These are phyloP conservation scores for Malus hybrid DNA, from an alignment of 331 rosid genomes.

Conservation along the genomic window DNA sequence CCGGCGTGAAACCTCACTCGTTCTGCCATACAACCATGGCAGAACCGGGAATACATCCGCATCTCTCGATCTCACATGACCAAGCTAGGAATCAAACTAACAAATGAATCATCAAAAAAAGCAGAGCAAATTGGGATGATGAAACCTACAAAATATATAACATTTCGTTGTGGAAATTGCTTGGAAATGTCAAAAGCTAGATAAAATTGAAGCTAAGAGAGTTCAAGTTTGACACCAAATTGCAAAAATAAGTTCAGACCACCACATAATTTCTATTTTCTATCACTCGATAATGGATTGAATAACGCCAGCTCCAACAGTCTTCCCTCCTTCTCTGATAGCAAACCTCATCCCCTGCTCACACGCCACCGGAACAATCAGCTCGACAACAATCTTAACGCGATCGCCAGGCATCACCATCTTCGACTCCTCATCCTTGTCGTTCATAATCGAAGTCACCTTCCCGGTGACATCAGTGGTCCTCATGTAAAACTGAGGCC, in stretches of 20 bases:
- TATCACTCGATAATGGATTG: conserved; percentile 63
- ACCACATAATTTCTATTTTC: background rate
- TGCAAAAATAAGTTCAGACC: too few species aligned
- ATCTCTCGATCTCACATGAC: too few species aligned
- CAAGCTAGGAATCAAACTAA: background rate
- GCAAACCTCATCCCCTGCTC: conserved; percentile 96
- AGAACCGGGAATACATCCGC: too few species aligned
- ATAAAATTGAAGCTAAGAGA: conserved; percentile 16
- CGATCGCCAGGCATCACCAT: conserved; percentile 97
- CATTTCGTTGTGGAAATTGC: conserved; percentile 25
- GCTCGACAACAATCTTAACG: conserved; percentile 80
- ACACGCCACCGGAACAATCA: conserved; percentile 74
- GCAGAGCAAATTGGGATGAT: conserved; percentile 11
- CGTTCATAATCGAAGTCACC: conserved; percentile 68
- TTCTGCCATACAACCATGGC: too few species aligned
- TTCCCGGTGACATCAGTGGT: conserved; percentile 86
- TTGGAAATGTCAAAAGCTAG: conserved; percentile 28
- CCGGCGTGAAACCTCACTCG: too few species aligned
- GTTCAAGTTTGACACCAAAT: conserved; percentile 17
- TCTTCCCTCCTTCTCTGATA: conserved; percentile 89
- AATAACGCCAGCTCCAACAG: conserved; percentile 95
- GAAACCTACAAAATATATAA: conserved; percentile 44
- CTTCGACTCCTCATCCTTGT: conserved; percentile 87
- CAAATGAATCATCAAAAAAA: conserved; percentile 20
- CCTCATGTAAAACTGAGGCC: conserved; percentile 96